phyloP scores from a whole-genome alignment of 2,329 filamentous ascomycete species.

The Exserohilum turcica region DNA sequence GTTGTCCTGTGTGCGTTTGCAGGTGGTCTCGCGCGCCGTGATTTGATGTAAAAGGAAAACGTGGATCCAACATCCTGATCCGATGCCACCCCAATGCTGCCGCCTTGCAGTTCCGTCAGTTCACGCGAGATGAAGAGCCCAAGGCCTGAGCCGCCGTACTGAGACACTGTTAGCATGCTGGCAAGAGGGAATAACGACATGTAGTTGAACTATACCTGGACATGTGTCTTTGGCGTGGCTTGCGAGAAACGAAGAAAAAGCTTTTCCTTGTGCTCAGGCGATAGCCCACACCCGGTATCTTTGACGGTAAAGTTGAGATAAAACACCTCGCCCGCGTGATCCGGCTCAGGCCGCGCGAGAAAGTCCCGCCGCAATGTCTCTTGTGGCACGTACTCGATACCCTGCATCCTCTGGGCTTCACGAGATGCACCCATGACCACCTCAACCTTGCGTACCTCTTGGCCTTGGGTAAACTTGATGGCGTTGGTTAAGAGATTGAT shows the following conservation, averaged over 20 bases:
- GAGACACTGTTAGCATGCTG: constrained; percentile 8
- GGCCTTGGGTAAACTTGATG: constrained; percentile 37
- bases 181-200: constrained; percentile 7
- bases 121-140: constrained; percentile 35
- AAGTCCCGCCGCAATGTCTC: constrained; percentile 4
- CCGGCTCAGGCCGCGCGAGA: constrained; percentile 1
- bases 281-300: constrained; percentile 15
- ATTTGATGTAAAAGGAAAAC: constrained; percentile 34
- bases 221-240: constrained; percentile 32
- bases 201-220: constrained; percentile 8
- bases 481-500: constrained; percentile 42
- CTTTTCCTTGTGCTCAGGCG: constrained; percentile 11
- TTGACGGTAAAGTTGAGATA: constrained; percentile 15
- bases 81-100: constrained; percentile 31
- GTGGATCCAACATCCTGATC: constrained; percentile 27
- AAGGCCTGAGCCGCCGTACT: constrained; percentile 31
- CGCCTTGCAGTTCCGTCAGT: constrained; percentile 35
- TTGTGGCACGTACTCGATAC: constrained; percentile 12
- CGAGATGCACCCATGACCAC: constrained; percentile 11
- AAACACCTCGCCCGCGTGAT: constrained; percentile 9
- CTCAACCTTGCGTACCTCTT: constrained; percentile 7
- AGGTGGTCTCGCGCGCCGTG: constrained; percentile 1
- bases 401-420: constrained; percentile 1
- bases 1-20: too few relatives aligned
- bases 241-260: constrained; percentile 35